Evolutionary conservation across 2,329 filamentous ascomycete genomes (phyloP).

Genomic region (Orbilia javanica): DNA sequence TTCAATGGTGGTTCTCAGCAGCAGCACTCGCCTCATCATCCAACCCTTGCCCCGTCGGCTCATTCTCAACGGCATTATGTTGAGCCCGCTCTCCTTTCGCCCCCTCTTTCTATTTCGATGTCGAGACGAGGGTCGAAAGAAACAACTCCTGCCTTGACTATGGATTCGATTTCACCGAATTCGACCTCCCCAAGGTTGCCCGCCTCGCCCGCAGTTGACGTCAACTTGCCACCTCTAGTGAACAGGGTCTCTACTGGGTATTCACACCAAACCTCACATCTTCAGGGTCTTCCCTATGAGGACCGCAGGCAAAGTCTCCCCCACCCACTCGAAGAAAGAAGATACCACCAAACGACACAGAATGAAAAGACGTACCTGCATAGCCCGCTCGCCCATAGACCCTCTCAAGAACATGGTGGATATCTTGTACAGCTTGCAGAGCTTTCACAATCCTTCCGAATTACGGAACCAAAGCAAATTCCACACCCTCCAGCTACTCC

Average conservation of each 20-base stretch:
- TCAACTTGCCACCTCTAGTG: constrained; percentile 60
- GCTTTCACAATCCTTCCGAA: constrained; percentile 50
- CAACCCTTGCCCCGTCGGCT: constrained; percentile 57
- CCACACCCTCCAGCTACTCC: constrained; percentile 40
- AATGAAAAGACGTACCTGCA: constrained; percentile 22
- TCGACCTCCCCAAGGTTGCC: constrained; percentile 71
- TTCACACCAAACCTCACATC: constrained; percentile 53
- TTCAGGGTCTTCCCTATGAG: constrained; percentile 46
- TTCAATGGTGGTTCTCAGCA: constrained; percentile 63
- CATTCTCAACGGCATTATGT: constrained; percentile 63
- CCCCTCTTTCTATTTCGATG: constrained; percentile 74
- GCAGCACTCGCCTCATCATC: constrained; percentile 58
- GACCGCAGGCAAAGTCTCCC: constrained; percentile 53
- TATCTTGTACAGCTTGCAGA: constrained; percentile 55
- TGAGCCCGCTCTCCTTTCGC: constrained; percentile 71
- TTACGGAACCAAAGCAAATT: constrained; percentile 42
- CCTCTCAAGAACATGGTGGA: constrained; percentile 56
- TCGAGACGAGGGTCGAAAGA: constrained; percentile 73
- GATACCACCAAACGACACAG: constrained; percentile 42
- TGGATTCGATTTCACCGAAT: constrained; percentile 75
- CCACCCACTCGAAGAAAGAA: constrained; percentile 54
- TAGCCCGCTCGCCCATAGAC: constrained; percentile 32
- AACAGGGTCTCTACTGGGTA: constrained; percentile 54
- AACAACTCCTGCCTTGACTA: constrained; percentile 76
- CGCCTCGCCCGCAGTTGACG: constrained; percentile 62